A percentile compares a stretch with the other conserved stretches of the same genome.
These are phyloP conservation scores for Bolboschoenus planiculmis DNA, from an alignment of 176 grass and related monocot species.

Conservation along the genomic window DNA sequence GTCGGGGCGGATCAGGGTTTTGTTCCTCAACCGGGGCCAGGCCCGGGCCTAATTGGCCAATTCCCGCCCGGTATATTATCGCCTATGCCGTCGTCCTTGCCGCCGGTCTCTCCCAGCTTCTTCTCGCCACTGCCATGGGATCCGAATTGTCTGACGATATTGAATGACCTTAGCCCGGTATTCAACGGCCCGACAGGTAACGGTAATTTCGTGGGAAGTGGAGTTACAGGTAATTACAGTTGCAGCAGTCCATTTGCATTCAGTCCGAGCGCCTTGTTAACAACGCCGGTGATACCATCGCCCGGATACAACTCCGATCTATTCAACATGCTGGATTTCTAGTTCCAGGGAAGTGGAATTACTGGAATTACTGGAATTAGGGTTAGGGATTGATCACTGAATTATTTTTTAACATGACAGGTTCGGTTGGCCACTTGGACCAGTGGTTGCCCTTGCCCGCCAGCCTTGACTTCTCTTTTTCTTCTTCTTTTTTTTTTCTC, in stretches of 20 bases:
- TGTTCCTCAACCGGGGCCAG: not conserved
- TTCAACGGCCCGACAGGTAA: slow-evolving; percentile 19
- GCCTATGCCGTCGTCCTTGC: slow-evolving; percentile 60
- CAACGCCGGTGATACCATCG: slow-evolving; percentile 64
- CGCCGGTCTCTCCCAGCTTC: slow-evolving; percentile 30
- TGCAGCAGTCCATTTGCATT: slow-evolving; percentile 51
- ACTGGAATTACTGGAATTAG: not conserved
- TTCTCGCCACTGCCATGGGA: slow-evolving; percentile 78
- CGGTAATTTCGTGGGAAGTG: slow-evolving; percentile 9
- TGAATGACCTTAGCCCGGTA: slow-evolving; percentile 71
- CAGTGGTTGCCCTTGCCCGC: slow-evolving; percentile 28
- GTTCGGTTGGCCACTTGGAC: not conserved
- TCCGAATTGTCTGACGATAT: slow-evolving; percentile 41
- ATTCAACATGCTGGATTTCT: slow-evolving; percentile 30
- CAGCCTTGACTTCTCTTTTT: slow-evolving; percentile 8
- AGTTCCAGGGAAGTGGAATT: slow-evolving; percentile 1
- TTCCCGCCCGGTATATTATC: slow-evolving; percentile 50
- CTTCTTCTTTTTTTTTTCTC: not conserved
- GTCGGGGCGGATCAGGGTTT: slow-evolving; percentile 7
- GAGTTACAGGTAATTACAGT: not conserved
- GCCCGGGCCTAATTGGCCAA: slow-evolving; percentile 3
- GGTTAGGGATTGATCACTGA: not conserved
- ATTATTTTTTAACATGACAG: not conserved
- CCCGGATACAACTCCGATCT: slow-evolving; percentile 32
- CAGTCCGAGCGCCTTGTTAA: slow-evolving; percentile 56